Evolutionary conservation across 805 yeast species (phyloP), one percentile per base, ranked within the genome.

Genomic region (Monosporozyma siamensis): DNA sequence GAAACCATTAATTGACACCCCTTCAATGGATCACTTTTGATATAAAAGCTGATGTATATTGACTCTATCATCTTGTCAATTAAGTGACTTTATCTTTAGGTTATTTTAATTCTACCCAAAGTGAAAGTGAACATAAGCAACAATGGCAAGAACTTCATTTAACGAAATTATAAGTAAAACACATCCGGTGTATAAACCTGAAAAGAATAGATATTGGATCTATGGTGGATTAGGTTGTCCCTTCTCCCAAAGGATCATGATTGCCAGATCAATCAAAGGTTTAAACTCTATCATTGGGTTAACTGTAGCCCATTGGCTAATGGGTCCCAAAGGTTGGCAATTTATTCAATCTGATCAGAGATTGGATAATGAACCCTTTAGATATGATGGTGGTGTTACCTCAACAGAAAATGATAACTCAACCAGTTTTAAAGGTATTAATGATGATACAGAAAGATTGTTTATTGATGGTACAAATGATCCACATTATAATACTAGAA

Each of bases 211-310:
- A 54, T 89, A 90, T 59, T 95, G 88, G 63, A 71, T 88, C 41
- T 88, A 83, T 54, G 92, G 87, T n/a, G 81, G 89, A 1, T 69
- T 71, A 38, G 95, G 95, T 2, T 89, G 97, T 63, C 97, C 97
- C 3, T 89, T 96, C 73, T 96, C 97, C 1, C 95, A 86, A 57
- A 72, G 97, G 49, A 76, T 88, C 0, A 68, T 89, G 46, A 79
- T 86, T 41, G 70, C 80, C 5, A 67, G 96, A 41, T 62, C 72
- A 7, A 67, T 89, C 47, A 86, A 87, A 66, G 95, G 95, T 1
- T 61, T 82, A 38, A 66, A 71, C 2, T 65, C 74, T 1, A 61
- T 80, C 11, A 76, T 82, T 46, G 74, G 78, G 2, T 69, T 80
- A 29, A 78, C 90, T 15, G 85, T 86, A 27, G 96, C 89, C 10